phyloP scores from a whole-genome alignment of 495 filamentous ascomycete species.

The Penicillium robsamsonii region DNA sequence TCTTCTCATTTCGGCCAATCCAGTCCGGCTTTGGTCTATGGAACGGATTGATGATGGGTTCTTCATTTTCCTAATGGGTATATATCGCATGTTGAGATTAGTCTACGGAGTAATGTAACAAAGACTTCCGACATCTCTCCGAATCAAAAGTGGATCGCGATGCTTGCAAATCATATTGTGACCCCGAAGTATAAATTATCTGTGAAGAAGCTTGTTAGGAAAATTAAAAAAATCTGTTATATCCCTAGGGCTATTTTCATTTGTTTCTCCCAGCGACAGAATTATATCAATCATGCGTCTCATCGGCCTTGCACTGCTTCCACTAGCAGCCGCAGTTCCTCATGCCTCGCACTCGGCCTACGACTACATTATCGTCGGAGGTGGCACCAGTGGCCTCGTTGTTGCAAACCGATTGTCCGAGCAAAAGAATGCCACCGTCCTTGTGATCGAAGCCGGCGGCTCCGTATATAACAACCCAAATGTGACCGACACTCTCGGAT shows the following conservation, averaged over 20 bases:
- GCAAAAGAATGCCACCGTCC: conserved; percentile 42
- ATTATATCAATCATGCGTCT: conserved; percentile 16
- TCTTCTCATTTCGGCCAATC: no score
- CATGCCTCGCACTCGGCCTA: conserved; percentile 18
- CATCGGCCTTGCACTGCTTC: conserved; percentile 16
- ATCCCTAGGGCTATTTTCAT: neutral
- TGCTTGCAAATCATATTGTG: neutral
- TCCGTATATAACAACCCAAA: conserved; percentile 49
- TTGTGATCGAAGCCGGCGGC: conserved; percentile 56
- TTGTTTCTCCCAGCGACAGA: neutral
- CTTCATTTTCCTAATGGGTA: neutral
- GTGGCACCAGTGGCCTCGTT: conserved; percentile 53
- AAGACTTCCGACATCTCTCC: neutral
- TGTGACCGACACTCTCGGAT: conserved; percentile 43
- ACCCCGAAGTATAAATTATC: neutral
- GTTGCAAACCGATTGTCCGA: conserved; percentile 55
- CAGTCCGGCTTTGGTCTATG: neutral
- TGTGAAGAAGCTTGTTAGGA: neutral
- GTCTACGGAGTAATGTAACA: neutral
- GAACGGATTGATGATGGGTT: neutral
- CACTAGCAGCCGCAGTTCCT: conserved; percentile 15
- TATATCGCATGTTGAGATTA: neutral
- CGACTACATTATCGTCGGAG: conserved; percentile 53
- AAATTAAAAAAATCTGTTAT: neutral
- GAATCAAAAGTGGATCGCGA: neutral